A percentile compares a stretch with the other conserved stretches of the same genome.
These are phyloP conservation scores for Starmera dryadoides DNA, from an alignment of 805 yeast genomes.

Conservation along the genomic window DNA sequence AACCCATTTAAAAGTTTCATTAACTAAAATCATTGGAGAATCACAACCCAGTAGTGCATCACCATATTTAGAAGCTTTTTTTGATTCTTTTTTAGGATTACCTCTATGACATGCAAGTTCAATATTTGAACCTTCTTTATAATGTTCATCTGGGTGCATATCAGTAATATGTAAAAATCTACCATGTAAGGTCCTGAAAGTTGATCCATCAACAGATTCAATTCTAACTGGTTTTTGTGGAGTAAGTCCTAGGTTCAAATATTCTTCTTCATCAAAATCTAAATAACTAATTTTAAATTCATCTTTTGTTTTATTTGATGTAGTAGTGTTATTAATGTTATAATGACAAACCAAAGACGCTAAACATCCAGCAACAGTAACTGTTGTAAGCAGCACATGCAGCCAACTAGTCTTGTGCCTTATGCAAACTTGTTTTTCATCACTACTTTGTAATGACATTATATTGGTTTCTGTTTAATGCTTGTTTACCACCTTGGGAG, in stretches of 20 bases:
- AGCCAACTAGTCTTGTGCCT: background rate
- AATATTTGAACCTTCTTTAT: conserved; percentile 42
- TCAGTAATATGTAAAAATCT: conserved; percentile 83
- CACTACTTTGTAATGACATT: background rate
- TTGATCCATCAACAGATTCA: conserved; percentile 9
- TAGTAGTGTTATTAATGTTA: background rate
- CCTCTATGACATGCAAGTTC: conserved; percentile 54
- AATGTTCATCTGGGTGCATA: conserved; percentile 75
- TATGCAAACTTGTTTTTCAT: background rate
- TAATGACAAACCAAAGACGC: background rate
- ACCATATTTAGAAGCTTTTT: conserved; percentile 60
- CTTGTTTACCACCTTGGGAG: no score
- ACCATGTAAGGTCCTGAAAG: conserved; percentile 39
- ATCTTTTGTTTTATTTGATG: background rate
- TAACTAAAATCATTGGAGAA: conserved; percentile 55
- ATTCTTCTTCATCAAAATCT: conserved; percentile 21
- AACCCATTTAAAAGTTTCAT: conserved; percentile 63
- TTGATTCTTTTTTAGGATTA: conserved; percentile 21
- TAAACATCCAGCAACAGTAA: background rate
- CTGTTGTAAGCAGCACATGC: background rate
- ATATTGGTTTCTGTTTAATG: no score
- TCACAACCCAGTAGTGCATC: conserved; percentile 77
- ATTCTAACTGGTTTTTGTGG: conserved; percentile 31
- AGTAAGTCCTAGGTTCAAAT: conserved; percentile 29
- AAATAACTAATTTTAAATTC: conserved; percentile 4